These are phyloP conservation scores for Cydonia oblonga DNA, from an alignment of 331 rosid genomes.

Conservation along the genomic window DNA sequence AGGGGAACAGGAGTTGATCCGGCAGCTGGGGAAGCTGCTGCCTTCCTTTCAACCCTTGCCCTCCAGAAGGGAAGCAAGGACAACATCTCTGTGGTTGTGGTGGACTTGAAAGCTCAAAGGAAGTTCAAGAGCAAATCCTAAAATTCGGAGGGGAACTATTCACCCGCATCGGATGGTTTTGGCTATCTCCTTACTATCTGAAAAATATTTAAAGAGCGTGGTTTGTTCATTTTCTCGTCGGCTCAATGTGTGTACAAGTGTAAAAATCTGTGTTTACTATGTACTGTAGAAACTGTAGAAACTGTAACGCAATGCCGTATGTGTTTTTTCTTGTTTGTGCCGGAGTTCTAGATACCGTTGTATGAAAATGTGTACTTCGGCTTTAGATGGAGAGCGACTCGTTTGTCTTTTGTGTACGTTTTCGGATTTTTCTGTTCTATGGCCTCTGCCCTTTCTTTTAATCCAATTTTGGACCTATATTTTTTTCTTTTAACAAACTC, in stretches of 20 bases:
- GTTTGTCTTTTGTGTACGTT: neutral
- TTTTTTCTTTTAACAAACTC: too few relatives aligned
- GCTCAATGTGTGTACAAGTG: slow-evolving; percentile 8
- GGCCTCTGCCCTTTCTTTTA: neutral
- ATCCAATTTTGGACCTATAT: neutral
- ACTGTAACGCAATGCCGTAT: slow-evolving; percentile 5
- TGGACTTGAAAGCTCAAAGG: slow-evolving; percentile 50
- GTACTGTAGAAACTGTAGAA: slow-evolving; percentile 11
- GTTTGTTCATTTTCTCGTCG: slow-evolving; percentile 8
- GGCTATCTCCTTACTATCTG: neutral
- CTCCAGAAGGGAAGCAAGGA: slow-evolving; percentile 56
- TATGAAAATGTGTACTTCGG: neutral
- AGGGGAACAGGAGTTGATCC: slow-evolving; percentile 39
- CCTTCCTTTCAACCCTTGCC: slow-evolving; percentile 39
- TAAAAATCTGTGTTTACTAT: slow-evolving; percentile 21
- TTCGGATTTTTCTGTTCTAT: neutral
- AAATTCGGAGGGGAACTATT: neutral
- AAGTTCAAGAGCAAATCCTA: slow-evolving; percentile 42
- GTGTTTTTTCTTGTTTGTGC: slow-evolving; percentile 3
- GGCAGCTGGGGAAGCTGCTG: slow-evolving; percentile 53
- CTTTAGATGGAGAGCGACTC: too few relatives aligned
- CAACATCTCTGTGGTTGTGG: slow-evolving; percentile 47
- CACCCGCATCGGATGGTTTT: neutral
- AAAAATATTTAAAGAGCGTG: neutral
- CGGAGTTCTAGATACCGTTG: neutral